Conservation (phyloP, 805 yeast genomes). For the Wickerhamomyces chambardii region DNA sequence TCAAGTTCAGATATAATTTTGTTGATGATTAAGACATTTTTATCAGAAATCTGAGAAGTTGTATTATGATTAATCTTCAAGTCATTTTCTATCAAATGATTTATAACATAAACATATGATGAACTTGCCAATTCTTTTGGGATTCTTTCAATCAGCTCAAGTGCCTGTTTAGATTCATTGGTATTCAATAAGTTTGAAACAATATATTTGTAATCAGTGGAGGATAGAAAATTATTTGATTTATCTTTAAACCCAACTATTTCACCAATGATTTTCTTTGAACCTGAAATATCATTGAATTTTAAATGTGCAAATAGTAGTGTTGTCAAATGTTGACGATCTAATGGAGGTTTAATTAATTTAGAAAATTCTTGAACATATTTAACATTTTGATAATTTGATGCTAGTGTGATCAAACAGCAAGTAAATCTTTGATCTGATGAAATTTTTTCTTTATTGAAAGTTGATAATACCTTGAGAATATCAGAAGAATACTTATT, state of each 20-base stretch:
- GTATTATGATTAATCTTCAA: background rate
- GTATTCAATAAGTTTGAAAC: constrained; percentile 8
- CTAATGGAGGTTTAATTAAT: constrained; percentile 7
- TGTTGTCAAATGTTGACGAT: constrained; percentile 7
- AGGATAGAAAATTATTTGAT: constrained; percentile 1
- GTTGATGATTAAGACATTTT: too few relatives aligned
- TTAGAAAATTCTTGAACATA: background rate
- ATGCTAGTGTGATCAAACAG: background rate
- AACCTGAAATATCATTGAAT: constrained; percentile 9
- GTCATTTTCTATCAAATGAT: background rate
- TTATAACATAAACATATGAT: background rate
- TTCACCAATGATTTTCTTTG: constrained; percentile 12
- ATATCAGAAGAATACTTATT: too few relatives aligned
- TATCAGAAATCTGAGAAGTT: background rate
- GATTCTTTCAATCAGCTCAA: constrained; percentile 2
- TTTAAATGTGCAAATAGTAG: constrained; percentile 10
- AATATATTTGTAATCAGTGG: constrained; percentile 11
- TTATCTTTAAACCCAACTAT: constrained; percentile 1
- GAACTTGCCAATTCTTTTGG: background rate
- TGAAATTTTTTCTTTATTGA: too few relatives aligned
- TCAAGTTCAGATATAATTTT: background rate
- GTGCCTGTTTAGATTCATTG: constrained; percentile 4
- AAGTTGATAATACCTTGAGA: too few relatives aligned
- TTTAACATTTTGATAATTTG: background rate
- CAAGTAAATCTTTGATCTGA: background rate